phyloP scores from a whole-genome alignment of 139 green algal species.

The Chlorella sp. region DNA sequence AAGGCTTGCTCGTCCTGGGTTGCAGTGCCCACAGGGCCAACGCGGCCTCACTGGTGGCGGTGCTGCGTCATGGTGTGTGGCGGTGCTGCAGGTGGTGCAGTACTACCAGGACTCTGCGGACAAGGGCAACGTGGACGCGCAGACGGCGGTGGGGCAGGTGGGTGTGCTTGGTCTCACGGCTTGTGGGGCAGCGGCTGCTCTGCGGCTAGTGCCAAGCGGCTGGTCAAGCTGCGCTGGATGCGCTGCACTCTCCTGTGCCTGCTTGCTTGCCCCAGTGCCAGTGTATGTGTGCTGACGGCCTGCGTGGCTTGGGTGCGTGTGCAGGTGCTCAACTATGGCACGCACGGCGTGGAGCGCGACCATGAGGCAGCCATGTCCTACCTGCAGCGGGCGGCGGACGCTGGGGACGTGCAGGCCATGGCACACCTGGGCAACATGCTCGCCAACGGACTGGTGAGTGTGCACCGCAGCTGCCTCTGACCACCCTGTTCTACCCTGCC shows the following conservation, averaged over 20 bases:
- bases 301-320: no score
- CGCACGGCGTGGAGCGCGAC: constrained; percentile 61
- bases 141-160: constrained; percentile 56
- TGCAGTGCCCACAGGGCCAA: not conserved
- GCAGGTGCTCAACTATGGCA: constrained; percentile 65
- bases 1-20: not conserved
- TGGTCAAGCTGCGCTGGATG: no score
- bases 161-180: no score
- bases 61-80: not conserved
- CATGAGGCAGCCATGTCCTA: constrained; percentile 50
- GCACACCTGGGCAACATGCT: constrained; percentile 85
- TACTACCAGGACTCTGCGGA: constrained; percentile 83
- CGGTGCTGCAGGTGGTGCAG: constrained; percentile 41
- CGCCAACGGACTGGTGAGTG: constrained; percentile 61
- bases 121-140: constrained; percentile 78
- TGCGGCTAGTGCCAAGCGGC: no score
- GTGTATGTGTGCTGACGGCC: no score
- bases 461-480: not conserved
- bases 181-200: no score
- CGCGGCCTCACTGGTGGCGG: not conserved
- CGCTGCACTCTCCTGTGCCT: no score
- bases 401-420: constrained; percentile 71
- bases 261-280: no score
- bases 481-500: no score
- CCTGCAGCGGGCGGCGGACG: constrained; percentile 56